Evolutionary conservation across 495 filamentous ascomycete genomes (phyloP).

Genomic region (Podospora anserina): DNA sequence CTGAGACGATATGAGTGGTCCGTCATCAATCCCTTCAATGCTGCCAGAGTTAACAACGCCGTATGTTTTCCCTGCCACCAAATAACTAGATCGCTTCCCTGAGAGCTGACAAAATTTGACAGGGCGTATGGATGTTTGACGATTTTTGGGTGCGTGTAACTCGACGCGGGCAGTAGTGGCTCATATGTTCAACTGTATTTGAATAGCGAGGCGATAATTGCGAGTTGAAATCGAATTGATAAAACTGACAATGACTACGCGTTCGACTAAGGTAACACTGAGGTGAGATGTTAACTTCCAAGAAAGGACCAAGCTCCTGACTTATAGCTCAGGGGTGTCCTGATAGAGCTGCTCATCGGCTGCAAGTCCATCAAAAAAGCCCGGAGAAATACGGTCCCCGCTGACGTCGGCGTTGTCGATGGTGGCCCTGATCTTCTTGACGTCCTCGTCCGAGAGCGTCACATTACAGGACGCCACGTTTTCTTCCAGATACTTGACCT

Average conservation of each 20-base stretch:
- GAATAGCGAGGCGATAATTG: neutral
- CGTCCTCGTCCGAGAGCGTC: constrained; percentile 49
- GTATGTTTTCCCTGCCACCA: neutral
- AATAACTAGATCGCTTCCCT: neutral
- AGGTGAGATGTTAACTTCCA: no score
- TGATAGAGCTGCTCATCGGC: neutral
- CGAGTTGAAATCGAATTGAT: neutral
- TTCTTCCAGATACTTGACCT: constrained; percentile 54
- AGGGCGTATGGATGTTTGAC: constrained; percentile 13
- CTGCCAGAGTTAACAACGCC: constrained; percentile 6
- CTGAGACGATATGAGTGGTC: constrained; percentile 8
- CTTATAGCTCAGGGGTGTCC: neutral
- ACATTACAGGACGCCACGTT: constrained; percentile 51
- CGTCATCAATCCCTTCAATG: neutral
- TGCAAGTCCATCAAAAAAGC: neutral
- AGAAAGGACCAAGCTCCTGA: neutral
- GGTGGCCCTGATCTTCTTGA: constrained; percentile 36
- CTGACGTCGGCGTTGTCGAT: neutral
- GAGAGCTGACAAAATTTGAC: neutral
- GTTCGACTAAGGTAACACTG: no score
- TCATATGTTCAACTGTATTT: neutral
- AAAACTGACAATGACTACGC: no score
- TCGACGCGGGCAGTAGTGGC: neutral
- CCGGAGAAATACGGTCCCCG: neutral
- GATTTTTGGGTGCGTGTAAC: constrained; percentile 7